A percentile compares a stretch with the other conserved stretches of the same genome.
Conservation (phyloP, 768 basidiomycete genomes). For the Trametopsis cervina region DNA sequence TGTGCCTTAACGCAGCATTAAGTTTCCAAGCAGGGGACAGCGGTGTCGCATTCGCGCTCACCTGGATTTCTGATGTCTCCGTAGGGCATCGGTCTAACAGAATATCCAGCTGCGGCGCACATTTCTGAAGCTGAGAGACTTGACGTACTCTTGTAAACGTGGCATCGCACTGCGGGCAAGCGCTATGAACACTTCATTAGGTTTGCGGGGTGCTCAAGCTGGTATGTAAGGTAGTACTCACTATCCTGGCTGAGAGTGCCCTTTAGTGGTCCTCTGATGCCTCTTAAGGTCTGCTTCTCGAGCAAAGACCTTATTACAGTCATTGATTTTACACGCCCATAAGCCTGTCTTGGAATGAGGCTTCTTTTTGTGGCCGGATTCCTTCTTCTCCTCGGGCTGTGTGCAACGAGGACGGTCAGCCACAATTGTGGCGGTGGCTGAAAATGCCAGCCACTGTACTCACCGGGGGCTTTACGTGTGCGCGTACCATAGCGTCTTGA, state of each 20-base stretch:
- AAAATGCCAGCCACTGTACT: constrained; percentile 18
- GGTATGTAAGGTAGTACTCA: constrained; percentile 25
- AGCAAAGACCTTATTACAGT: constrained; percentile 77
- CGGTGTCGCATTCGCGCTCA: constrained; percentile 19
- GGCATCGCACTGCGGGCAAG: constrained; percentile 76
- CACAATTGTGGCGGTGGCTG: constrained; percentile 24
- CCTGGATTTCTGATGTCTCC: constrained; percentile 77
- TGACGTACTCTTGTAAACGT: constrained; percentile 67
- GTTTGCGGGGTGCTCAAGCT: constrained; percentile 3
- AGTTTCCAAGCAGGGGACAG: constrained; percentile 1
- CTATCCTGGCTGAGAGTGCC: constrained; percentile 71
- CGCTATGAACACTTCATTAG: constrained; percentile 29
- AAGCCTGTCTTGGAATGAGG: constrained; percentile 40
- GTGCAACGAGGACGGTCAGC: constrained; percentile 15
- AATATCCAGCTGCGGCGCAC: constrained; percentile 10
- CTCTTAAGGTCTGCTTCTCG: constrained; percentile 78
- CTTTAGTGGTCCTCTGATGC: constrained; percentile 75
- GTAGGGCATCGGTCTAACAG: constrained; percentile 69
- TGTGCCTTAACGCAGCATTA: constrained; percentile 43
- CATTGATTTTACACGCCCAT: constrained; percentile 79
- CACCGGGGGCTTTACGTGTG: constrained; percentile 24
- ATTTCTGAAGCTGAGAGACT: constrained; percentile 3
- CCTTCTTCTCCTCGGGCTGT: constrained; percentile 37
- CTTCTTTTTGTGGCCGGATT: constrained; percentile 31
- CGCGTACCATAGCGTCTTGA: constrained; percentile 16